phyloP scores from a whole-genome alignment of 345 rosid species.

The Camelina laxa region DNA sequence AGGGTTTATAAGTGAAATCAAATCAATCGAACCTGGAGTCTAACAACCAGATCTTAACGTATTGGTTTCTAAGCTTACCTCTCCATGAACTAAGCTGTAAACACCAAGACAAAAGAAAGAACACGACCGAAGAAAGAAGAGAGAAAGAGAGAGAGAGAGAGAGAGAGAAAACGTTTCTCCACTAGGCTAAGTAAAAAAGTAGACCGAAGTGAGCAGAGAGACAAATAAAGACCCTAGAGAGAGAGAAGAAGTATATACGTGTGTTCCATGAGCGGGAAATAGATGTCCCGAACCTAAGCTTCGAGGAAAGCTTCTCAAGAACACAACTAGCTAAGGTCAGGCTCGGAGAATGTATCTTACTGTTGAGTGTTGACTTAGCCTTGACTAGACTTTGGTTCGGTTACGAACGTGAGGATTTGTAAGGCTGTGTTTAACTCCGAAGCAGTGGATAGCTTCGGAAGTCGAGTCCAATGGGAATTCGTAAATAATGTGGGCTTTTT shows the following conservation, averaged over 20 bases:
- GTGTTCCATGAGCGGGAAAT: slow-evolving; percentile 50
- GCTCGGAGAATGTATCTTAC: slow-evolving; percentile 15
- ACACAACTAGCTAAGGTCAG: slow-evolving; percentile 15
- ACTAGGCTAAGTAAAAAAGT: slow-evolving; percentile 45
- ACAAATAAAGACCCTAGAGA: slow-evolving; percentile 25
- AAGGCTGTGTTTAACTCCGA: slow-evolving; percentile 16
- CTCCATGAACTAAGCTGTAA: slow-evolving; percentile 36
- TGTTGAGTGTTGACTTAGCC: slow-evolving; percentile 57
- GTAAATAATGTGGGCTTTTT: slow-evolving; percentile 32
- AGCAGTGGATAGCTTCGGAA: slow-evolving; percentile 38
- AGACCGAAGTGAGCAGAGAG: slow-evolving; percentile 16
- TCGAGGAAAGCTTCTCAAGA: slow-evolving; percentile 38
- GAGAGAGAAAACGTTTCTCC: slow-evolving; percentile 36
- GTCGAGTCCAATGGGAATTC: slow-evolving; percentile 42
- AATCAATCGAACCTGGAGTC: background rate
- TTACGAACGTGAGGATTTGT: slow-evolving; percentile 37
- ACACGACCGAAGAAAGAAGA: background rate
- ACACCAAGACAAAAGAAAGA: slow-evolving; percentile 1
- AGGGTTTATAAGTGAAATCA: background rate
- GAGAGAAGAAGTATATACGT: slow-evolving; percentile 26
- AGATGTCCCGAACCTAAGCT: slow-evolving; percentile 47
- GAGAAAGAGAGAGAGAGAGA: slow-evolving; percentile 9
- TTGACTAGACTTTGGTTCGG: slow-evolving; percentile 41
- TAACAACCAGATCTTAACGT: background rate
- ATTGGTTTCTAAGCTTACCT: slow-evolving; percentile 43